Evolutionary conservation across 2,329 filamentous ascomycete genomes (phyloP).

Genomic region (Geosmithia flava): DNA sequence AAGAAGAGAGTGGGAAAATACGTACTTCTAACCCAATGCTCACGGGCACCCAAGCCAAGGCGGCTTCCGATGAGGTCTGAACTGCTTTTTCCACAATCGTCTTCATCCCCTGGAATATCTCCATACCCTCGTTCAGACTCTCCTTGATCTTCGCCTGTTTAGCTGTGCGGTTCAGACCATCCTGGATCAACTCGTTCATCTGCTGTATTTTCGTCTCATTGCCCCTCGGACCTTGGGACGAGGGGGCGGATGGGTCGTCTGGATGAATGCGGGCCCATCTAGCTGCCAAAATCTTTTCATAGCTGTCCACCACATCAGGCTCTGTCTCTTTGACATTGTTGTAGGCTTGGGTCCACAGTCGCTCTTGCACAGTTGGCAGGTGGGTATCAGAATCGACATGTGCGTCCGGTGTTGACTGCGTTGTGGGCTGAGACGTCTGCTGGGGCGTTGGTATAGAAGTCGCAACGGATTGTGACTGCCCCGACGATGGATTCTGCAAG

Average conservation of each 20-base stretch:
- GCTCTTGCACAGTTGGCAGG: constrained; percentile 2
- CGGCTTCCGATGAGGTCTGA: constrained; percentile 16
- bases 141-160: constrained; percentile 11
- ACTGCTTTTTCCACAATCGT: constrained; percentile 13
- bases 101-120: constrained; percentile 11
- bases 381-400: too few species aligned
- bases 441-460: too few species aligned
- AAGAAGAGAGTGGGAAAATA: neutral
- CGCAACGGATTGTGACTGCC: too few species aligned
- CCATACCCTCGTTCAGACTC: constrained; percentile 9
- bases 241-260: neutral
- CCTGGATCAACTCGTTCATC: constrained; percentile 14
- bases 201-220: constrained; percentile 10
- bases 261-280: constrained; percentile 1
- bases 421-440: too few species aligned
- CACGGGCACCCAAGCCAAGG: constrained; percentile 22
- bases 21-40: constrained; percentile 19
- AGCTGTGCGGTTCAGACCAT: constrained; percentile 13
- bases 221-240: neutral
- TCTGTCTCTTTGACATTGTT: constrained; percentile 6
- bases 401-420: too few species aligned
- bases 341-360: constrained; percentile 10
- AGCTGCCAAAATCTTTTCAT: constrained; percentile 8
- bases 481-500: too few species aligned
- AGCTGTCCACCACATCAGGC: constrained; percentile 6